phyloP scores from a whole-genome alignment of 2,329 filamentous ascomycete species.

The Neonectria faginata region DNA sequence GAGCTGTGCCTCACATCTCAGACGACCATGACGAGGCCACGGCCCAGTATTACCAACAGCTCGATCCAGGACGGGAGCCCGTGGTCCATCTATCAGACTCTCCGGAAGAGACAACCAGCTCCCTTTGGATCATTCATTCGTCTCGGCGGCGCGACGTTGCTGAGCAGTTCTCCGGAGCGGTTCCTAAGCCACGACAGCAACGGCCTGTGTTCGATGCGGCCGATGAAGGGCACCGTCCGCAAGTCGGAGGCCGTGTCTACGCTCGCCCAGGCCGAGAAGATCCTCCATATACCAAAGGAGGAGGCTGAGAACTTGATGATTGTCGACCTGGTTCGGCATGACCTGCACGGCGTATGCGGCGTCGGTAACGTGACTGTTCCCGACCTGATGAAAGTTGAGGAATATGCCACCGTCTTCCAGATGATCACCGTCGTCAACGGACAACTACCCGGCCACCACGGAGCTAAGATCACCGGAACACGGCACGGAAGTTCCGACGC shows the following conservation, averaged over 20 bases:
- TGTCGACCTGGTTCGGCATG: constrained; percentile 94
- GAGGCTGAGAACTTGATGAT: constrained; percentile 98
- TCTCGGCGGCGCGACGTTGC: constrained; percentile 75
- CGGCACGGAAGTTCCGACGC: constrained; percentile 20
- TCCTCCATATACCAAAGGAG: constrained; percentile 87
- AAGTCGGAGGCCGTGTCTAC: constrained; percentile 76
- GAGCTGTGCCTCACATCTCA: constrained; percentile 86
- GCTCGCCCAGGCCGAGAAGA: constrained; percentile 75
- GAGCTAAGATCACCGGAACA: constrained; percentile 29
- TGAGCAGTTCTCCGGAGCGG: constrained; percentile 89
- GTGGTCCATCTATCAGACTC: constrained; percentile 79
- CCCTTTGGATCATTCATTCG: constrained; percentile 87
- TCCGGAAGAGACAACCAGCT: constrained; percentile 80
- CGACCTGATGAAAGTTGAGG: constrained; percentile 86
- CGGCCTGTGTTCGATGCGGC: constrained; percentile 81
- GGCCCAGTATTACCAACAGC: constrained; percentile 4
- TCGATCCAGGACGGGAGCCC: constrained; percentile 50
- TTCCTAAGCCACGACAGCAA: constrained; percentile 73
- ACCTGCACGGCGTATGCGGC: constrained; percentile 86
- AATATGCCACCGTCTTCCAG: constrained; percentile 90
- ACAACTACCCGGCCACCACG: constrained; percentile 56
- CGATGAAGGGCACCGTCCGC: constrained; percentile 96
- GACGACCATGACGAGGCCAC: constrained; percentile 67
- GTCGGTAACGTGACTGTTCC: constrained; percentile 78
- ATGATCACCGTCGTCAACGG: constrained; percentile 92